Percentiles rank a stretch among this genome's conserved stretches.
Evolutionary conservation across 2,329 filamentous ascomycete species (phyloP).

Genomic region (Pseudogymnoascus sp.): DNA sequence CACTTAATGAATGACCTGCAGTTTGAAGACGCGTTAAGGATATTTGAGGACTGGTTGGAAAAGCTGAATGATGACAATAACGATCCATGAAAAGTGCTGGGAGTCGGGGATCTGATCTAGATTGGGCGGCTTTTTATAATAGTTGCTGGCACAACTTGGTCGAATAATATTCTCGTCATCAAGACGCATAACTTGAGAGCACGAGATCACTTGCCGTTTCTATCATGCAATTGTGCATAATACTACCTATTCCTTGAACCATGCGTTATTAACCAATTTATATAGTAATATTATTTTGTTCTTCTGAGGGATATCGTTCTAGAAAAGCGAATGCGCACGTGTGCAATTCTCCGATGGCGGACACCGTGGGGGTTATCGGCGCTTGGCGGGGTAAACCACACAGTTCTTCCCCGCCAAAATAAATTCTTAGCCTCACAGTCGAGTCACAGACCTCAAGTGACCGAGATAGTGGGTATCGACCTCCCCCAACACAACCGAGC

Average conservation of each 20-base stretch:
- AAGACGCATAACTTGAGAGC: background rate
- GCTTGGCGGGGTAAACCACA: background rate
- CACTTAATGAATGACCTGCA: constrained; percentile 34
- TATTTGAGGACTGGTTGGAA: constrained; percentile 23
- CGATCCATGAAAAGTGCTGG: background rate
- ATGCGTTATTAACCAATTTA: background rate
- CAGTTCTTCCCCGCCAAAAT: background rate
- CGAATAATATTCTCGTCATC: background rate
- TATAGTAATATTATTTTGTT: background rate
- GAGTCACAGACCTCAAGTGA: constrained; percentile 1
- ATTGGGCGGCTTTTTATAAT: background rate
- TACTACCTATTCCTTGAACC: background rate
- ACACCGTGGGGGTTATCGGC: background rate
- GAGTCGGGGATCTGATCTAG: background rate
- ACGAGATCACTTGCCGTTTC: background rate
- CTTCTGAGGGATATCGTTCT: background rate
- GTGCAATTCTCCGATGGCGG: background rate
- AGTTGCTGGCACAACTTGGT: background rate
- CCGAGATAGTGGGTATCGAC: background rate
- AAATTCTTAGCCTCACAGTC: constrained; percentile 1
- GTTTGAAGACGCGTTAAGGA: constrained; percentile 30
- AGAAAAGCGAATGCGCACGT: background rate
- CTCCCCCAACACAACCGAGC: background rate
- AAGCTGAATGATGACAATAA: background rate
- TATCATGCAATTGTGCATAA: background rate